These are phyloP conservation scores for Phylloporus sp. DNA, from an alignment of 768 basidiomycete species.

Conservation along the genomic window DNA sequence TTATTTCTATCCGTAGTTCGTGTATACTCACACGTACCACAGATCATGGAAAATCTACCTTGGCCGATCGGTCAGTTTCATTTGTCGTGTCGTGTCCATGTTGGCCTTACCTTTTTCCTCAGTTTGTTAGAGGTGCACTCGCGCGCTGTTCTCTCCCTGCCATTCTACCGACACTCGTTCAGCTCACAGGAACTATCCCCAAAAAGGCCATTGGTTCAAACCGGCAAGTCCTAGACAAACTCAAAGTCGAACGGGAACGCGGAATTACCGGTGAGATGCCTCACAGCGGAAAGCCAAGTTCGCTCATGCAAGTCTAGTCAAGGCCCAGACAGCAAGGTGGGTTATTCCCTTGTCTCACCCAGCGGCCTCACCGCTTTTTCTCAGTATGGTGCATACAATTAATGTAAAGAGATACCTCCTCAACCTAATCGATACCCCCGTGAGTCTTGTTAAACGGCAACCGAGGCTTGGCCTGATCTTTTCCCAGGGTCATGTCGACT, in stretches of 20 bases:
- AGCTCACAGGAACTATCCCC: constrained; percentile 87
- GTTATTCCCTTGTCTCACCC: neutral
- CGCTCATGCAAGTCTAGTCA: constrained; percentile 47
- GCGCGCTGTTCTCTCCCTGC: neutral
- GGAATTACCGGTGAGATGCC: constrained; percentile 76
- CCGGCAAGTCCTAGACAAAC: constrained; percentile 84
- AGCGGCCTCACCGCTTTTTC: constrained; percentile 3
- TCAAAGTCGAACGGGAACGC: constrained; percentile 95
- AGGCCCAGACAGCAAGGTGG: constrained; percentile 91
- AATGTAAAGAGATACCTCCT: constrained; percentile 62
- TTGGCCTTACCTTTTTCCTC: constrained; percentile 6
- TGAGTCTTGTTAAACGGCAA: constrained; percentile 26
- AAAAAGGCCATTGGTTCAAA: constrained; percentile 62
- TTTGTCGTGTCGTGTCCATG: neutral
- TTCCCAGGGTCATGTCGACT: constrained; percentile 89
- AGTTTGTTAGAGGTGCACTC: constrained; percentile 67
- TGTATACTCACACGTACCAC: constrained; percentile 4
- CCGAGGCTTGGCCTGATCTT: neutral
- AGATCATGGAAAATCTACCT: constrained; percentile 95
- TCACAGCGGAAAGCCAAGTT: neutral
- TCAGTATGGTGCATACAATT: constrained; percentile 72
- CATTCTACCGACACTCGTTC: constrained; percentile 16
- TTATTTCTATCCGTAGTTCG: neutral
- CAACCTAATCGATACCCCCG: constrained; percentile 96
- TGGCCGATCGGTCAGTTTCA: constrained; percentile 70